Evolutionary conservation across 192 early-diverging fungal species (phyloP).

Genomic region (Coemansia aciculifera): DNA sequence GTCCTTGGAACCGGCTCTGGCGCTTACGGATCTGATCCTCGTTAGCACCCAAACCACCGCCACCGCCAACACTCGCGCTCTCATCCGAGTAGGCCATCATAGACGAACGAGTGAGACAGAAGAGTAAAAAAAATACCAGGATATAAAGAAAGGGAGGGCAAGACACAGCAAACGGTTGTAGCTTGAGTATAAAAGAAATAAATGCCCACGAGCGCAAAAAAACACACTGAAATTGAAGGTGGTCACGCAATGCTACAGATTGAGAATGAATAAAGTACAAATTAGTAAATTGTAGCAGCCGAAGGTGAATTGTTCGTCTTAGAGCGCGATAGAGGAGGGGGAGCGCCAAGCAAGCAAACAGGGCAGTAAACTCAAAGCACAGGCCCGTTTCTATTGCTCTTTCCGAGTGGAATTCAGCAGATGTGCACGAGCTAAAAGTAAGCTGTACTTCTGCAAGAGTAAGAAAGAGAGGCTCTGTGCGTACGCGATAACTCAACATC

Average conservation of each 20-base stretch:
- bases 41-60: conserved; percentile 20
- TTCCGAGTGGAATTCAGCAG: background rate
- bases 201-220: background rate
- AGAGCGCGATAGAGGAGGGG: background rate
- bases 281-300: background rate
- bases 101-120: conserved; percentile 1
- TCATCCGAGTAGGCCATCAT: conserved; percentile 44
- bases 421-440: background rate
- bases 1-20: conserved; percentile 51
- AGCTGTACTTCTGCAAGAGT: background rate
- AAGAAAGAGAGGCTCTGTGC: background rate
- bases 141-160: conserved; percentile 2
- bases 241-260: background rate
- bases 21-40: conserved; percentile 46
- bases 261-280: conserved; percentile 15
- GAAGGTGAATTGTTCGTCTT: background rate
- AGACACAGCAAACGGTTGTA: background rate
- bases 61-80: conserved; percentile 13
- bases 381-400: background rate
- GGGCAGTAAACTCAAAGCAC: background rate
- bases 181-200: background rate
- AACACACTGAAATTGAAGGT: background rate
- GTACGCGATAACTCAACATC: background rate
- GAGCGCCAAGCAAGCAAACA: background rate
- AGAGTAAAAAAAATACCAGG: conserved; percentile 8